Percentiles rank a stretch among this genome's conserved stretches.
Evolutionary conservation across 192 early-diverging fungal genomes (phyloP).

Genomic region (Rhizophagus sp.): DNA sequence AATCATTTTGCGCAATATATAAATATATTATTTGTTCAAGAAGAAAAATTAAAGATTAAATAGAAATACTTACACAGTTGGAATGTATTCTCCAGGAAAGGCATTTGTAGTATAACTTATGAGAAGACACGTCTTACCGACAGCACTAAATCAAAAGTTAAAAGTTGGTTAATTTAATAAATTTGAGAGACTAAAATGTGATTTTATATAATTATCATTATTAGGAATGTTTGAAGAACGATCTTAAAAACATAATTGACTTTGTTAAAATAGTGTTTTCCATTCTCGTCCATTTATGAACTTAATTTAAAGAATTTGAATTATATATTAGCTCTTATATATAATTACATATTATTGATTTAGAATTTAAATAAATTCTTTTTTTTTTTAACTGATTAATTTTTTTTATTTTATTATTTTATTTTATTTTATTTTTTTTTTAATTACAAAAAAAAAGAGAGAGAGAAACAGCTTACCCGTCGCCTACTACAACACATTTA

Average conservation of each 20-base stretch:
- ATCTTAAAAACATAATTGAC: too few species aligned
- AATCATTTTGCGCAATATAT: not conserved
- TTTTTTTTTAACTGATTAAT: not conserved
- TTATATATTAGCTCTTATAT: too few species aligned
- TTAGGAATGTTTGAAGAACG: too few species aligned
- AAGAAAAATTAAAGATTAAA: too few species aligned
- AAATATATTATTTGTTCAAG: too few species aligned
- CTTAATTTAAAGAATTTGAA: too few species aligned
- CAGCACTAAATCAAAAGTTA: conserved; percentile 60
- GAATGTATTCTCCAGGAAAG: conserved; percentile 99
- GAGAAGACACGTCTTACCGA: conserved; percentile 94
- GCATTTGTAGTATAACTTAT: conserved; percentile 99
- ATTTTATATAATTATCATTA: not conserved
- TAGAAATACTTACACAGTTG: conserved; percentile 84
- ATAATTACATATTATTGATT: too few species aligned
- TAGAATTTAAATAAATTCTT: too few species aligned
- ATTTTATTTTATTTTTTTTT: not conserved
- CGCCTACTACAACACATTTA: conserved; percentile 89
- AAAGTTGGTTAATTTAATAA: not conserved
- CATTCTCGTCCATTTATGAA: too few species aligned
- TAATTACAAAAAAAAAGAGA: not conserved
- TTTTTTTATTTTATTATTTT: not conserved
- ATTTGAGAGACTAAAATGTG: not conserved
- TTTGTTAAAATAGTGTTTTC: too few species aligned
- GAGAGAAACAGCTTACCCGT: conserved; percentile 56